A percentile compares a stretch with the other conserved stretches of the same genome.
These are phyloP conservation scores for Blastocystis sp. DNA, from an alignment of 352 stramenopile genomes.

Conservation along the genomic window DNA sequence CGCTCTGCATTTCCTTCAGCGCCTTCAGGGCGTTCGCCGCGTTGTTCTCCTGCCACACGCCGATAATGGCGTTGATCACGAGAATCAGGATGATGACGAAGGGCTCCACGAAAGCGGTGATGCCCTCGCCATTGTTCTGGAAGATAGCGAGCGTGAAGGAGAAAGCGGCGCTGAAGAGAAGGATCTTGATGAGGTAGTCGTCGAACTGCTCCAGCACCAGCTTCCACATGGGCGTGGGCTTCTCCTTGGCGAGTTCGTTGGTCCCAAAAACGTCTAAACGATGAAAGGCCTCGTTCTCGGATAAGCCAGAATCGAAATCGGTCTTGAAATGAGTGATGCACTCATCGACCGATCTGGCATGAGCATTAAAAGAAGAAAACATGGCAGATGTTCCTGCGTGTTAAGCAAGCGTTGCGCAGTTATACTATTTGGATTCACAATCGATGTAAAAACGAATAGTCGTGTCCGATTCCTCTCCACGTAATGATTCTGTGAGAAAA, in stretches of 20 bases:
- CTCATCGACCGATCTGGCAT: conserved; percentile 10
- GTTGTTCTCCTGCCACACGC: conserved; percentile 90
- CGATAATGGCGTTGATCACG: conserved; percentile 90
- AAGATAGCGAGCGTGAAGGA: conserved; percentile 87
- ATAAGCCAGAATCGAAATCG: background rate
- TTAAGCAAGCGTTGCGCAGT: too few species aligned
- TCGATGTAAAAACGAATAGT: too few species aligned
- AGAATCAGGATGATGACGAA: conserved; percentile 93
- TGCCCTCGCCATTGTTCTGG: conserved; percentile 79
- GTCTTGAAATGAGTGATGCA: conserved; percentile 4
- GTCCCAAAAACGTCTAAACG: conserved; percentile 74
- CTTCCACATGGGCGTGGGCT: conserved; percentile 83
- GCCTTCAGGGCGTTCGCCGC: conserved; percentile 87
- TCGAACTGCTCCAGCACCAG: conserved; percentile 97
- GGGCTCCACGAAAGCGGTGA: conserved; percentile 90
- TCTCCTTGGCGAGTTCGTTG: conserved; percentile 85
- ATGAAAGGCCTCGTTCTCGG: background rate
- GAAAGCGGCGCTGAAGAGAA: conserved; percentile 88
- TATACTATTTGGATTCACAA: too few species aligned
- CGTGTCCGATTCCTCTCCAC: too few species aligned
- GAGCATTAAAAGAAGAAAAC: background rate
- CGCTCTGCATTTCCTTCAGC: conserved; percentile 89
- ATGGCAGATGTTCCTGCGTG: background rate
- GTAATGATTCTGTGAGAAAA: too few species aligned
- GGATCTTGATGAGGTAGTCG: conserved; percentile 92